These are phyloP conservation scores for Phytophthora litchii DNA, from an alignment of 352 stramenopile genomes.

Conservation along the genomic window DNA sequence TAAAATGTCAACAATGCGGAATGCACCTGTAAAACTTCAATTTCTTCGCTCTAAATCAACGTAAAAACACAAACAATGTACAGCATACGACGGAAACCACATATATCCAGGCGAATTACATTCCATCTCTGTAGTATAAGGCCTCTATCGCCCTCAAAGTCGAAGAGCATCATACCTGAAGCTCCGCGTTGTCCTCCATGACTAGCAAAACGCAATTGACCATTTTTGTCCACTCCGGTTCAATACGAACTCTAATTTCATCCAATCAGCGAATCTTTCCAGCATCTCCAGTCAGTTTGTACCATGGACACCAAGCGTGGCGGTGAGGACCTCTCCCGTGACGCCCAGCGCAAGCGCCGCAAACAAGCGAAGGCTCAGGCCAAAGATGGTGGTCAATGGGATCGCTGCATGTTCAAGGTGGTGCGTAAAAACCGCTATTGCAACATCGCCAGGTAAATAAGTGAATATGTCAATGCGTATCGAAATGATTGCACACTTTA, in stretches of 20 bases:
- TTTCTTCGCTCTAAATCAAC: conserved; percentile 62
- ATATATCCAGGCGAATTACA: not conserved
- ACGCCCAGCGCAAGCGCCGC: conserved; percentile 52
- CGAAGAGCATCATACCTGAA: conserved; percentile 44
- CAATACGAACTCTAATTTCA: conserved; percentile 5
- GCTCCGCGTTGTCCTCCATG: conserved; percentile 51
- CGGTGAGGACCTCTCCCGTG: conserved; percentile 38
- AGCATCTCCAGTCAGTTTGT: conserved; percentile 17
- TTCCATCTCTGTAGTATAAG: not conserved
- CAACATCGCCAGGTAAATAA: conserved; percentile 70
- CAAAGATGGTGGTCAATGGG: conserved; percentile 62
- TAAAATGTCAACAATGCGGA: not conserved
- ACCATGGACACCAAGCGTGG: conserved; percentile 34
- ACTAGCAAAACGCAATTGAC: conserved; percentile 12
- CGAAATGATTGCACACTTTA: conserved; percentile 39
- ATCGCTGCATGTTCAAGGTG: conserved; percentile 82
- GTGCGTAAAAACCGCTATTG: conserved; percentile 84
- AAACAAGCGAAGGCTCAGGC: conserved; percentile 67
- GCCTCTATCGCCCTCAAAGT: not conserved
- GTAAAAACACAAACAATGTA: conserved; percentile 18
- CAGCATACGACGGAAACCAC: not conserved
- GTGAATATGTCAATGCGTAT: not conserved
- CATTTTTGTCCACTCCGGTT: conserved; percentile 40
- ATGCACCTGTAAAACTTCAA: conserved; percentile 75
- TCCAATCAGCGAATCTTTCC: conserved; percentile 22